Evolutionary conservation across 352 stramenopile species (phyloP), one percentile per base, ranked within the genome.

Genomic region (Pythium guiyangense): DNA sequence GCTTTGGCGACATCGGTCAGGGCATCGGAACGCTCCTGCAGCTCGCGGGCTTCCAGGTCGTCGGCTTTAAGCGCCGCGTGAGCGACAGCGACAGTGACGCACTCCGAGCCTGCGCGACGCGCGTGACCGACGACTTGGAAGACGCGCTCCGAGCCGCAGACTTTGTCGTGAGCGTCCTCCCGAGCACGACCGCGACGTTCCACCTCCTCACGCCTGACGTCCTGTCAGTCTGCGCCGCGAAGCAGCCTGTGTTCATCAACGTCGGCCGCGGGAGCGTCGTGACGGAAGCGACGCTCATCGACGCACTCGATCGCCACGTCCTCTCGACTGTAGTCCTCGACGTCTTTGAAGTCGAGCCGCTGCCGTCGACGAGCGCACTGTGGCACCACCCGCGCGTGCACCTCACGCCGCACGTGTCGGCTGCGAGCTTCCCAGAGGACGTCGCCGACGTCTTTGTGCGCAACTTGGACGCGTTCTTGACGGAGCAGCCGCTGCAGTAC

Each of bases 241-340:
- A 86, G 69, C 69, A 86, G 61, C 83, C 84, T 17, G 77, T 92
- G 43, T 80, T 97, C 59, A 79, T 97, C 64, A 96, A 96, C 67
- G 84, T 94, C 22, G 88, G 88, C 14, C 79, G 88, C 31, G 88
- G 88, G 22, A 86, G 94, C 55, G 66, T 97, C 49, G 79, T 96
- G 50, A 42, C 57, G 6, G 57, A 94, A 60, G 46, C 45, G 31
- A 64, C 65, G 43, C 63, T 97, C 50, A 4, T 96, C 27, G 26
- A 64, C 6, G 76, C 84, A 37, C 66, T 97, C 22, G 77, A 95
- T 61, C 57, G 72, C 1, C 39, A 69, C 2, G 77, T 70, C 45
- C 63, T 97, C 40, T 84, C 77, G 29, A 63, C 59, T n/a, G 77
- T 74, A 4, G 77, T 86, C 56, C 67, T 90, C 37, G 79, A 90